Evolutionary conservation across 2,329 filamentous ascomycete species (phyloP).

Genomic region (Penicillium paneum): DNA sequence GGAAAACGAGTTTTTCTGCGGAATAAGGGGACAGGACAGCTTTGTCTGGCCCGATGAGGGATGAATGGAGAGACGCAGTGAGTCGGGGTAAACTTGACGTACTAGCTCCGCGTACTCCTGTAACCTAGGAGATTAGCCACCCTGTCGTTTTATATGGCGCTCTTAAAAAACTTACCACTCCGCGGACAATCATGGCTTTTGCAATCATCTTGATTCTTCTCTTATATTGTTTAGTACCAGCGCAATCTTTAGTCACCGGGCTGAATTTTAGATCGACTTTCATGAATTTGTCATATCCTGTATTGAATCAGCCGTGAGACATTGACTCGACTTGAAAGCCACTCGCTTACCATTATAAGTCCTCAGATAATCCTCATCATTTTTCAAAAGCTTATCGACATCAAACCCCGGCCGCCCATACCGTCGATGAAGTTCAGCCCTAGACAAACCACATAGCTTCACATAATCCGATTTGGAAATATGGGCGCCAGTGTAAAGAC

Average conservation of each 20-base stretch:
- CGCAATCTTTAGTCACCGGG: slow-evolving; percentile 2
- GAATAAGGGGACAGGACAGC: slow-evolving; percentile 6
- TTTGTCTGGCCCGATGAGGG: slow-evolving; percentile 7
- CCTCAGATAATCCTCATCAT: slow-evolving; percentile 6
- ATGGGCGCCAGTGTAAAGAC: not conserved
- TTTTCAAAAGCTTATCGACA: slow-evolving; percentile 6
- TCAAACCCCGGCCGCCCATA: slow-evolving; percentile 3
- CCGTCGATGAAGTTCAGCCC: slow-evolving; percentile 4
- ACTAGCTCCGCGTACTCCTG: slow-evolving; percentile 6
- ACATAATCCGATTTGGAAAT: slow-evolving; percentile 8
- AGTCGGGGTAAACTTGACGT: slow-evolving; percentile 8
- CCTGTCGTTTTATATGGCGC: not conserved
- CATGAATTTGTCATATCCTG: slow-evolving; percentile 10
- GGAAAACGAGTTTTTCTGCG: slow-evolving; percentile 2
- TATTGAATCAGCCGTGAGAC: not conserved
- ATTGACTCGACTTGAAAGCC: not conserved
- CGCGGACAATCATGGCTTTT: slow-evolving; percentile 6
- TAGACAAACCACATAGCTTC: not conserved
- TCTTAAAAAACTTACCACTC: not conserved
- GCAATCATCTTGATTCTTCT: slow-evolving; percentile 8
- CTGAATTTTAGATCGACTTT: slow-evolving; percentile 10
- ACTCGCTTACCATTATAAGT: slow-evolving; percentile 4
- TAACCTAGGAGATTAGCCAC: not conserved
- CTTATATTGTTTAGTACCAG: slow-evolving; percentile 7
- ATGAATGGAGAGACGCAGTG: slow-evolving; percentile 8